Conservation (phyloP, 2,329 filamentous ascomycete genomes). For the Byssoonygena ceratinophila region DNA sequence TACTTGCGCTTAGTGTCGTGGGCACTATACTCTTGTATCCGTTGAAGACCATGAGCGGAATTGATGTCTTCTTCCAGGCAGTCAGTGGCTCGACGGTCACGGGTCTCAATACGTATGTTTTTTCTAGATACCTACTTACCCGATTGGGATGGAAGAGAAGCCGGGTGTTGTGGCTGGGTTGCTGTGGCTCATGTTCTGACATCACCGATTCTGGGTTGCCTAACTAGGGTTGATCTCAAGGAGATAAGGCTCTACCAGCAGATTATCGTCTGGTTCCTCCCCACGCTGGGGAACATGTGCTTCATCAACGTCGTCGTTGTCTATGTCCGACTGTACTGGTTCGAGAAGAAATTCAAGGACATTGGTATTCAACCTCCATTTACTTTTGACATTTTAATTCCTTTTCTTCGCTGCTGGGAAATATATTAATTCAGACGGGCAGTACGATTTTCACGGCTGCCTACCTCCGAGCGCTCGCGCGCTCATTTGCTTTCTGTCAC, state of each 20-base stretch:
- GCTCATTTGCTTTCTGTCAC: slow-evolving; percentile 7
- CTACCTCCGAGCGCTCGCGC: slow-evolving; percentile 12
- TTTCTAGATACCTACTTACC: background rate
- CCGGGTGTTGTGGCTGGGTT: background rate
- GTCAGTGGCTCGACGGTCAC: slow-evolving; percentile 43
- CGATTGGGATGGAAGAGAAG: background rate
- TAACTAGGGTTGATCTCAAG: slow-evolving; percentile 41
- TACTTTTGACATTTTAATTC: background rate
- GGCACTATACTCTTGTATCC: slow-evolving; percentile 31
- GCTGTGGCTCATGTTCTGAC: slow-evolving; percentile 11
- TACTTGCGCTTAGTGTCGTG: slow-evolving; percentile 30
- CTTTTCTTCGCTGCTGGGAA: too few relatives aligned
- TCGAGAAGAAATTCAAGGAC: slow-evolving; percentile 37
- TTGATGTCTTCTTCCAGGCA: slow-evolving; percentile 44
- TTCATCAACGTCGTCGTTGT: slow-evolving; percentile 45
- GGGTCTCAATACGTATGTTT: slow-evolving; percentile 41
- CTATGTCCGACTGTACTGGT: slow-evolving; percentile 41
- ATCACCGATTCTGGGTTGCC: background rate
- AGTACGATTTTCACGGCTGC: slow-evolving; percentile 12
- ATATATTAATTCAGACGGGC: background rate
- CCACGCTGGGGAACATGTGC: slow-evolving; percentile 40
- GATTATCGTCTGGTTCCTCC: slow-evolving; percentile 42
- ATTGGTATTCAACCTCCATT: slow-evolving; percentile 24
- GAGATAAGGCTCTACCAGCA: slow-evolving; percentile 43
- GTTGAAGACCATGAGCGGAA: slow-evolving; percentile 32